Percentiles rank a stretch among this genome's conserved stretches.
Evolutionary conservation across 2,329 filamentous ascomycete genomes (phyloP).

Genomic region (Cladosporium austrohemisphaericum): DNA sequence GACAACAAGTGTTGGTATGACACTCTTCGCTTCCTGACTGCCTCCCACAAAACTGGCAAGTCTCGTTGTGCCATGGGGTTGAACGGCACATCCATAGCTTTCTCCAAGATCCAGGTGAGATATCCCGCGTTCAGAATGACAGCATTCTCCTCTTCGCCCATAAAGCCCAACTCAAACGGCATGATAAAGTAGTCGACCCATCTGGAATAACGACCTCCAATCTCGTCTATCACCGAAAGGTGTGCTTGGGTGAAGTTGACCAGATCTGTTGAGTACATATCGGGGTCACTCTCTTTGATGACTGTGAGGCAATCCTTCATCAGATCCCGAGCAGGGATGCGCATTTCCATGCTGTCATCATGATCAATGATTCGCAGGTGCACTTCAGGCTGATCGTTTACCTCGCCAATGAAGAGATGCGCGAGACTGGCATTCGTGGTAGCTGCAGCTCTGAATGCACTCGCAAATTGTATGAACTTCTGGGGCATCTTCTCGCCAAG

Average conservation of each 20-base stretch:
- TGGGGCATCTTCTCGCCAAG: slow-evolving; percentile 2
- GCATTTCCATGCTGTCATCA: not conserved
- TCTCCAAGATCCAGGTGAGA: slow-evolving; percentile 17
- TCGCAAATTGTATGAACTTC: not conserved
- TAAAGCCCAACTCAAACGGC: slow-evolving; percentile 12
- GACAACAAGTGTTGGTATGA: not conserved
- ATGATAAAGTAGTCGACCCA: slow-evolving; percentile 23
- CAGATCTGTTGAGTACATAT: slow-evolving; percentile 14
- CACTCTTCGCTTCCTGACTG: not conserved
- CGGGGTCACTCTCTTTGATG: slow-evolving; percentile 17
- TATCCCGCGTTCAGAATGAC: slow-evolving; percentile 16
- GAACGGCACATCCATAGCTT: slow-evolving; percentile 9
- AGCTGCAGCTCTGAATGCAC: not conserved
- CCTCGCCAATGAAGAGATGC: not conserved
- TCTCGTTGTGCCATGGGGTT: slow-evolving; percentile 2
- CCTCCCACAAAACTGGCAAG: not conserved
- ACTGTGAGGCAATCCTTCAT: slow-evolving; percentile 16
- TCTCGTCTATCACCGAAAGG: not conserved
- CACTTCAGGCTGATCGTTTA: not conserved
- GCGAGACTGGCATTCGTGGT: not conserved
- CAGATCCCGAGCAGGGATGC: slow-evolving; percentile 1
- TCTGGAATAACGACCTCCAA: not conserved
- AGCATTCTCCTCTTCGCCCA: slow-evolving; percentile 17
- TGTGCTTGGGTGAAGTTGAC: slow-evolving; percentile 17
- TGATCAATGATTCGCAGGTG: slow-evolving; percentile 4